phyloP scores from a whole-genome alignment of 78 protist genomes.

The Monocercomonoides exilis region DNA sequence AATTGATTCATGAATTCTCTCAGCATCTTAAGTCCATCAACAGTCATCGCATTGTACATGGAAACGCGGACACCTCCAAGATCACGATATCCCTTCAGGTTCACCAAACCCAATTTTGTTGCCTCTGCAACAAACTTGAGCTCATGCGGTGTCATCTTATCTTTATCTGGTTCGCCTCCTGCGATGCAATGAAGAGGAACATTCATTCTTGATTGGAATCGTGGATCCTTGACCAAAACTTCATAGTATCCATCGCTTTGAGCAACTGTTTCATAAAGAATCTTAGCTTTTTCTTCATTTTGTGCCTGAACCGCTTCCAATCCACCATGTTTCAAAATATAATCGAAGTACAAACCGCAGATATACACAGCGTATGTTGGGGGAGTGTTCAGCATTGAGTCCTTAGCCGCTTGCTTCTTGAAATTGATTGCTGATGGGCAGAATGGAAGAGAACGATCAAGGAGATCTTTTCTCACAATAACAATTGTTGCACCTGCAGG shows the following conservation, averaged over 20 bases:
- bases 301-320: constrained; percentile 41
- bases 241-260: constrained; percentile 48
- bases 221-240: constrained; percentile 34
- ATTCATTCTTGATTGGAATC: constrained; percentile 71
- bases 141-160: no score
- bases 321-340: constrained; percentile 69
- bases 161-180: constrained; percentile 26
- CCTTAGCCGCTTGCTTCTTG: constrained; percentile 26
- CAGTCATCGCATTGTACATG: no score
- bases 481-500: constrained; percentile 83
- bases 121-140: no score
- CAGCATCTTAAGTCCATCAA: no score
- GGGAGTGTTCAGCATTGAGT: constrained; percentile 56
- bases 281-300: constrained; percentile 38
- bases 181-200: constrained; percentile 47
- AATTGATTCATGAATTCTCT: no score
- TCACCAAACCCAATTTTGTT: no score
- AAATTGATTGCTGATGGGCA: no score
- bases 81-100: no score
- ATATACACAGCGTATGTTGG: constrained; percentile 62
- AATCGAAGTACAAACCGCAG: constrained; percentile 66
- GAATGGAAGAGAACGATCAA: constrained; percentile 38
- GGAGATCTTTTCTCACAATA: constrained; percentile 40
- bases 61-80: no score
- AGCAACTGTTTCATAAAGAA: constrained; percentile 56